These are phyloP conservation scores for Suillus americanus DNA, from an alignment of 768 basidiomycete species.

Conservation along the genomic window DNA sequence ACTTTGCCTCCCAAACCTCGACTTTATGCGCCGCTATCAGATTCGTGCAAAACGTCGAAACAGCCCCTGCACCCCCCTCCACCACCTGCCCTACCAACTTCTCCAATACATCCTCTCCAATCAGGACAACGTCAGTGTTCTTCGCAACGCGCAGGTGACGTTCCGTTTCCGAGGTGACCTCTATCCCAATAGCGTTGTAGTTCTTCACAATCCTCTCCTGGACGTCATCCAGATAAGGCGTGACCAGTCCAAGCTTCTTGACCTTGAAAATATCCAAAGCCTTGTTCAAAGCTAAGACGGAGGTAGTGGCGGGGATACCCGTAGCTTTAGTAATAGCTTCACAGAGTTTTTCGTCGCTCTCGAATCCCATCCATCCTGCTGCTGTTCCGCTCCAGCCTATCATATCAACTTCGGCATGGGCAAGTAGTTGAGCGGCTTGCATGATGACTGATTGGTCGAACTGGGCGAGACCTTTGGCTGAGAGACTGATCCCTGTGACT, in stretches of 20 bases:
- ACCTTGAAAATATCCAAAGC: neutral
- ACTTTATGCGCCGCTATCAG: neutral
- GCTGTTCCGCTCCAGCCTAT: constrained; percentile 2
- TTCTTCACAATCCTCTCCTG: constrained; percentile 3
- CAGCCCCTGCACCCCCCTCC: neutral
- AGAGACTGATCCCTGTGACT: neutral
- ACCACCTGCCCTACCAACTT: neutral
- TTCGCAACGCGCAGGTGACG: neutral
- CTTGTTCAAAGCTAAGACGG: constrained; percentile 3
- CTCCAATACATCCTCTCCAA: neutral
- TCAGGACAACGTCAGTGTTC: neutral
- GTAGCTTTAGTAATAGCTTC: neutral
- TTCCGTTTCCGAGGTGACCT: neutral
- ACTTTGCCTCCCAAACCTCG: neutral
- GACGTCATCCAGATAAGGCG: neutral
- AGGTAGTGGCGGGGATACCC: neutral
- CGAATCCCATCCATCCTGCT: constrained; percentile 1
- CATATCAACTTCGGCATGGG: constrained; percentile 2
- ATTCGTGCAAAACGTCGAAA: neutral
- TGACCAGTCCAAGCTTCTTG: constrained; percentile 3
- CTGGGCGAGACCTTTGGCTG: neutral
- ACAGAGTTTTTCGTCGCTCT: neutral
- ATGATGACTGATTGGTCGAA: neutral
- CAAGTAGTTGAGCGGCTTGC: neutral
- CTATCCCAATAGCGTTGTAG: neutral